phyloP scores from a whole-genome alignment of 2,329 filamentous ascomycete species.

The Canariomyces notabilis region DNA sequence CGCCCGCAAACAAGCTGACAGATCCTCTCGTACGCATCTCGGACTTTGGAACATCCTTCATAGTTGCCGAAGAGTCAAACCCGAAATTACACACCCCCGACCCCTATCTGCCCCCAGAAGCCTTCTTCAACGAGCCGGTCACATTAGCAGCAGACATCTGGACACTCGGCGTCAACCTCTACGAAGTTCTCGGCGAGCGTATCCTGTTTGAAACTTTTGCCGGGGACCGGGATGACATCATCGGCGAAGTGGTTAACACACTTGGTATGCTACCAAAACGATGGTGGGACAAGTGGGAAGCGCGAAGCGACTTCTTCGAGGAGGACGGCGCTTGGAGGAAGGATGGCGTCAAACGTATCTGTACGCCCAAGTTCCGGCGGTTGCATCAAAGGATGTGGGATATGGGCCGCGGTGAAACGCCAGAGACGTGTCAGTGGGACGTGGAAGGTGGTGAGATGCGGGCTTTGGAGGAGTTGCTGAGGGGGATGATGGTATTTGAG shows the following conservation, averaged over 20 bases:
- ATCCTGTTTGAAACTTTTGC: constrained; percentile 21
- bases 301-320: constrained; percentile 1
- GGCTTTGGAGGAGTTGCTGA: constrained; percentile 17
- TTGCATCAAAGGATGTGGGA: constrained; percentile 12
- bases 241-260: constrained; percentile 22
- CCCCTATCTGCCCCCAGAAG: constrained; percentile 23
- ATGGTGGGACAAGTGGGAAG: constrained; percentile 24
- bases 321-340: neutral
- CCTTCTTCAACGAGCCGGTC: constrained; percentile 22
- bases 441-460: constrained; percentile 13
- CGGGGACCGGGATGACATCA: constrained; percentile 22
- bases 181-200: constrained; percentile 23
- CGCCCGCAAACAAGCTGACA: constrained; percentile 10
- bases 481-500: constrained; percentile 20
- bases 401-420: constrained; percentile 7
- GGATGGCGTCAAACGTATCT: neutral
- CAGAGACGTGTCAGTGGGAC: constrained; percentile 5
- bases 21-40: constrained; percentile 15
- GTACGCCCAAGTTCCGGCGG: neutral
- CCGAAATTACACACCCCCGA: constrained; percentile 17
- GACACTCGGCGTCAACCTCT: constrained; percentile 24
- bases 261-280: constrained; percentile 20
- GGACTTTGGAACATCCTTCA: constrained; percentile 26
- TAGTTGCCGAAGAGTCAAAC: constrained; percentile 5
- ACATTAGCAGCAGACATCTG: constrained; percentile 24